These are phyloP conservation scores for Rhazya stricta DNA, from an alignment of 257 asterid species.

Conservation along the genomic window DNA sequence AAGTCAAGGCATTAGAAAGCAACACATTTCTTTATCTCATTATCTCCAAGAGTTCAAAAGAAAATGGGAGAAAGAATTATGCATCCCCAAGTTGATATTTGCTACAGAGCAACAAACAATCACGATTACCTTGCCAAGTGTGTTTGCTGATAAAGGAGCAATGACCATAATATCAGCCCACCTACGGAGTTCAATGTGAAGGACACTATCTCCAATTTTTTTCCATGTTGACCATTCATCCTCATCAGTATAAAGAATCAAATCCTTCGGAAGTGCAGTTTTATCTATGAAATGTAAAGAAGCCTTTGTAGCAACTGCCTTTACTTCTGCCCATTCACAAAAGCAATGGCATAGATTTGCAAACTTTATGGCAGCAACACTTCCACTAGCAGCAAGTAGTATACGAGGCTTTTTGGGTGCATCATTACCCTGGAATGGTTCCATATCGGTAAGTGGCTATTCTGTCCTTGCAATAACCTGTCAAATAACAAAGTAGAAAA, in stretches of 20 bases:
- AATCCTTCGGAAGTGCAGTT: constrained; percentile 58
- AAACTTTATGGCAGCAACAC: constrained; percentile 89
- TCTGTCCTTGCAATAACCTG: constrained; percentile 47
- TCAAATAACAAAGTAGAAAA: constrained; percentile 9
- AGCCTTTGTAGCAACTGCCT: constrained; percentile 76
- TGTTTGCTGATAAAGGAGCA: constrained; percentile 91
- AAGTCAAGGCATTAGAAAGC: background rate
- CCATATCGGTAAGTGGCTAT: constrained; percentile 24
- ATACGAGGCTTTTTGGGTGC: constrained; percentile 59
- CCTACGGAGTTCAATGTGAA: constrained; percentile 76
- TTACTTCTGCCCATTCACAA: constrained; percentile 89
- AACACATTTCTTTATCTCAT: background rate
- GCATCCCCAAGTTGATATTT: background rate
- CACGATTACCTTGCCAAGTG: constrained; percentile 74
- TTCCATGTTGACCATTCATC: constrained; percentile 87
- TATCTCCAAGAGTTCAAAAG: background rate
- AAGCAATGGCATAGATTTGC: constrained; percentile 71
- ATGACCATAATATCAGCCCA: constrained; percentile 96
- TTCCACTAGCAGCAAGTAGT: constrained; percentile 84
- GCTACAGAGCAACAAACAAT: background rate
- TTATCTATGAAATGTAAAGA: constrained; percentile 72
- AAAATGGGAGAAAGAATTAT: background rate
- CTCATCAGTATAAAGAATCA: constrained; percentile 64
- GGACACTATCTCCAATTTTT: constrained; percentile 65
- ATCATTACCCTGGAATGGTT: constrained; percentile 24